Evolutionary conservation across 192 early-diverging fungal species (phyloP), one percentile per base, ranked within the genome.

Genomic region (Thoreauomyces humboldtii): DNA sequence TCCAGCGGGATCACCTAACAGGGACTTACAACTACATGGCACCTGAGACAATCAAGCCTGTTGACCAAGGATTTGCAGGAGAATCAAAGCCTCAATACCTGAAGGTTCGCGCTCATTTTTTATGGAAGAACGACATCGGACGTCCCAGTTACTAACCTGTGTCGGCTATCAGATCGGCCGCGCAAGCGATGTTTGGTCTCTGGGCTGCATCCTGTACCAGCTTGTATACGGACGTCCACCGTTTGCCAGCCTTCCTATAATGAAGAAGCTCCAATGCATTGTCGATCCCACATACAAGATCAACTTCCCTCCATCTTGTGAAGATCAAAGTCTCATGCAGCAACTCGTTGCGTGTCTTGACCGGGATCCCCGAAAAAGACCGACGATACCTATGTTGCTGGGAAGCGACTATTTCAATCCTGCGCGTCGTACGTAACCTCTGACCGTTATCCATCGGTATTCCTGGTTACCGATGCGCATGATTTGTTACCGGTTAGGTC

Each of bases 11-110:
- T 48, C 78, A 85, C 52, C 91, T 93, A 59, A 75, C 87, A 21
- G 96, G 96, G 2, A 98, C 96, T 0, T 77, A 91, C 7, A 95
- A 95, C 59, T 98, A 97, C 70, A 98, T 98, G 94, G 84, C 93
- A 0, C 96, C 96, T 0, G 96, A 98, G 70, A 85, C 92, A 0
- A 86, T 95, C 61, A 61, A 75, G 2, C 71, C 56, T 50, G 69
- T 56, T 12, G 72, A 77, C n/a, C 36, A 52, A 51, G 22, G 55
- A 33, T 44, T 46, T 17, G 21, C 55, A 11, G 63, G 62, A n/a
- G n/a, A n/a, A 24, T 24, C 45, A 6, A 63, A 70, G 32, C 51
- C 54, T 50, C 53, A 55, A 28, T 69, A 70, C 37, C 55, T 68
- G 3, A 76, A 81, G 63, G 54, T 67, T 17, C 2, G n/a, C n/a